Base-by-base conservation (phyloP, 2,329 filamentous ascomycete species). In the Annulohypoxylon truncatum region DNA sequence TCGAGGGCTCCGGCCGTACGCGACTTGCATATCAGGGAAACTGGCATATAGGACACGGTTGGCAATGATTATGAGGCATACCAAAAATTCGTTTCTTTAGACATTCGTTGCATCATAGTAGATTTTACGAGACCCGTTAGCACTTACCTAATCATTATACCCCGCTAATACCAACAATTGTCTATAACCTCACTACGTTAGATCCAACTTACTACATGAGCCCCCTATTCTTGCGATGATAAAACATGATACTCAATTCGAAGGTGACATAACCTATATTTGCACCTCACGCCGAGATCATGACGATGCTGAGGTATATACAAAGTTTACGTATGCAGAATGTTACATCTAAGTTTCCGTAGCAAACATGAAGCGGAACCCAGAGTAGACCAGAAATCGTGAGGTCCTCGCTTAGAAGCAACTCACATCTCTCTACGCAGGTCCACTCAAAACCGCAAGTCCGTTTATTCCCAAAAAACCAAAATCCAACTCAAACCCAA, bases 31-130 rank as follows among this genome's bases (percentile, higher is more conserved):
- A 53, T 9, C 20, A 51, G 22, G 38, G 53, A 44, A 13, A 35
- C 28, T 55, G 53, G 51, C 46, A 18, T 3, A 58, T 55, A 10
- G 52, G 24, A 35, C 6, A 8, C 28, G 13, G 4, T 61, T 64
- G 40, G 33, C 6, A 48, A 51, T 58, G 54, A 57, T 50, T n/a
- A 64, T 50, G 47, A 62, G 53, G 20, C 59, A 64, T 44, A 67
- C 3, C 53, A 67, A 64, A 64, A 61, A 3, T 52, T 31, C 48
- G 18, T 18, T 62, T 64, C 64, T 54, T 35, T 59, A 55, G 46
- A 61, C 51, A 54, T 52, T 61, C 52, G 20, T 60, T 66, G n/a
- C 35, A 44, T 26, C 38, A 50, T 63, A 55, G 9, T 56, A 62
- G 28, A 56, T 42, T 52, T 53, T 28, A 52, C 6, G 31, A 47